Base-by-base conservation (phyloP, 2,329 filamentous ascomycete species). In the Talaromyces verruculosus region DNA sequence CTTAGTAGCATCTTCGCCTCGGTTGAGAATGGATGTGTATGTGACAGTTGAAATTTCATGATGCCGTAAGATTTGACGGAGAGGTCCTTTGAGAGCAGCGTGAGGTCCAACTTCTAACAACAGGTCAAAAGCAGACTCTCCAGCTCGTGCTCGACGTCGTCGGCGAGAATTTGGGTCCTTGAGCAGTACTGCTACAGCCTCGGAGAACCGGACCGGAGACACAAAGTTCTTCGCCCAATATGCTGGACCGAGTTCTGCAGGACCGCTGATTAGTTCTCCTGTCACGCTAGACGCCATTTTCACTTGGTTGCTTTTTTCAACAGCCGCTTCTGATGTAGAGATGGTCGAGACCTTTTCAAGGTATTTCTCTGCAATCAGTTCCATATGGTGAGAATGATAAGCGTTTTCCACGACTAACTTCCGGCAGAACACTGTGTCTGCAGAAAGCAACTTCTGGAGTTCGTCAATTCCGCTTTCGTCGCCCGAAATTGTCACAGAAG, bases 91-190 rank as follows among this genome's bases (percentile, higher is more conserved):
- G 5, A 77, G 63, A 5, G 74, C 73, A 7, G 69, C 69, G 55
- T 77, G 75, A 30, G 75, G 75, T 0, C 75, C 75, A 17, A 77
- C 69, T 39, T 77, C 75, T 28, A 77, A 49, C n/a, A 76, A 35
- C 6, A 72, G 59, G 41, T 72, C 68, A 19, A 63, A 61, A 13
- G 61, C 61, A 19, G 47, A 41, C 15, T 57, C 30, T 5, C 47
- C 47, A 6, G 19, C 15, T 15, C 39, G 30, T n/a, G n/a, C 3
- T 58, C 15, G 15, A 60, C 30, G 11, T 13, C 63, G 10, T 47
- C 28, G 5, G 17, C 22, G 35, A 19, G 37, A 13, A 63, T 17
- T 57, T 60, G 51, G 30, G 10, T 58, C 49, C n/a, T 19, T 51
- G 49, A 59, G 25, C 67, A 71, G 67, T 39, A 45, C 51, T 15